Conservation (phyloP, 2,329 filamentous ascomycete species). For the Epichloe gansuensis region DNA sequence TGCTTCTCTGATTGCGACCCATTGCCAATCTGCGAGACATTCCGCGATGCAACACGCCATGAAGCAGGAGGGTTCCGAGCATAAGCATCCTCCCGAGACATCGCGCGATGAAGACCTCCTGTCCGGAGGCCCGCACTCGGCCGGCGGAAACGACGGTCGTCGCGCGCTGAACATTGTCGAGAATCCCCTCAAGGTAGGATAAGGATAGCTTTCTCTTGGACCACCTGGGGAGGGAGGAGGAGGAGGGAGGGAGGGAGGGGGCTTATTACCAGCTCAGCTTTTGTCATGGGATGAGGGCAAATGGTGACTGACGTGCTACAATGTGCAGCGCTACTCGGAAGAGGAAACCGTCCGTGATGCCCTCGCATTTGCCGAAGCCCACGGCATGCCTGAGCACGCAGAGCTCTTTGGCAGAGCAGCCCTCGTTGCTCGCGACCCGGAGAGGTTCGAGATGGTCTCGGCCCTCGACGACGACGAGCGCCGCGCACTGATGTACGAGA, state of each 20-base stretch:
- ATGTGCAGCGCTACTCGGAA: conserved; percentile 13
- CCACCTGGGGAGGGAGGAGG: not conserved
- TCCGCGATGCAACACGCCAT: too few species aligned
- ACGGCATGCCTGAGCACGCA: conserved; percentile 34
- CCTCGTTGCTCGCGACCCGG: conserved; percentile 17
- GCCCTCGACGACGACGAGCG: conserved; percentile 21
- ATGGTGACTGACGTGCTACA: not conserved
- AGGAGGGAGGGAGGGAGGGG: too few species aligned
- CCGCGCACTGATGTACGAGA: conserved; percentile 22
- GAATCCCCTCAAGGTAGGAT: conserved; percentile 20
- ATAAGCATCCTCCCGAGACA: not conserved
- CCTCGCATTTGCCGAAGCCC: conserved; percentile 32
- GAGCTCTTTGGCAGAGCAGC: conserved; percentile 22
- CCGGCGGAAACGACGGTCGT: conserved; percentile 5
- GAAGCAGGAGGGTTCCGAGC: too few species aligned
- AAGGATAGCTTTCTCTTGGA: not conserved
- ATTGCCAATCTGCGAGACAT: too few species aligned
- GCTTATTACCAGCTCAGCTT: not conserved
- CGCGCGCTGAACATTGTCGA: conserved; percentile 21
- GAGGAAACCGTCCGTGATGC: conserved; percentile 24
- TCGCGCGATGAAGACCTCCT: conserved; percentile 6
- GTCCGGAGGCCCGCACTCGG: not conserved
- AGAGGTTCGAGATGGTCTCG: conserved; percentile 10
- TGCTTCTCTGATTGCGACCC: too few species aligned
- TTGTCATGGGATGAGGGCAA: too few species aligned